phyloP scores from a whole-genome alignment of 2,329 filamentous ascomycete species.

The Tolypocladium guangdongense region DNA sequence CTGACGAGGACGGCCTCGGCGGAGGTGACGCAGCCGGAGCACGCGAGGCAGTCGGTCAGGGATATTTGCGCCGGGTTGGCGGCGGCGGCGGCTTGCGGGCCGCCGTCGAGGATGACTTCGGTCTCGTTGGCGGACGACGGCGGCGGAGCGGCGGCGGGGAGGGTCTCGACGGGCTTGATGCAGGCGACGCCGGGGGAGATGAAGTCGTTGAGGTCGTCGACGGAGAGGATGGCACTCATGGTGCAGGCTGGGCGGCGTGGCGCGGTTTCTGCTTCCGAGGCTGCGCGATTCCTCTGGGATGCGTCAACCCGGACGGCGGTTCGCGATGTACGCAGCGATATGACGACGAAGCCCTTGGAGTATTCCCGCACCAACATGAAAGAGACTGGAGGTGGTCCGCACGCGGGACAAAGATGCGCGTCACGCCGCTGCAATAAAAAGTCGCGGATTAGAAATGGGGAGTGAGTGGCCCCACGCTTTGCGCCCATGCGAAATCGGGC shows the following conservation, averaged over 20 bases:
- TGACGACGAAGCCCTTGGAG: not conserved
- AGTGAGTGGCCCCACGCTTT: not conserved
- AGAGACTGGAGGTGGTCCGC: not conserved
- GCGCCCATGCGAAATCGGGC: slow-evolving; percentile 5
- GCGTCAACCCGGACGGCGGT: not conserved
- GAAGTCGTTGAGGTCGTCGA: slow-evolving; percentile 97
- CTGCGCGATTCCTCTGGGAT: not conserved
- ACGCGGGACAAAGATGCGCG: not conserved
- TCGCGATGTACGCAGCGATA: not conserved
- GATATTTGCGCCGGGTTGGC: slow-evolving; percentile 80
- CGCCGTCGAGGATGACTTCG: slow-evolving; percentile 91
- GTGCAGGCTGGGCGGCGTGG: slow-evolving; percentile 12
- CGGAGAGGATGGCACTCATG: slow-evolving; percentile 96
- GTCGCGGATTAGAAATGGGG: slow-evolving; percentile 22
- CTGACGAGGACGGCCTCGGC: slow-evolving; percentile 96
- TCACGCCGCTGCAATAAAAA: slow-evolving; percentile 17
- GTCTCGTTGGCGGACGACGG: slow-evolving; percentile 38
- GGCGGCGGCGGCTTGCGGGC: slow-evolving; percentile 43
- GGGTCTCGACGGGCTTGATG: slow-evolving; percentile 92
- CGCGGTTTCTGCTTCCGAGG: not conserved
- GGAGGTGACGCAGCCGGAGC: slow-evolving; percentile 93
- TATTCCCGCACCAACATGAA: not conserved
- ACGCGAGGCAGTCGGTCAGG: slow-evolving; percentile 92
- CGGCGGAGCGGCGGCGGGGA: slow-evolving; percentile 47
- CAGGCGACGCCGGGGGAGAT: slow-evolving; percentile 95